Percentiles rank a stretch among this genome's conserved stretches.
These are phyloP conservation scores for Elaeis oleifera DNA, from an alignment of 202 grass and related monocot species.

Conservation along the genomic window DNA sequence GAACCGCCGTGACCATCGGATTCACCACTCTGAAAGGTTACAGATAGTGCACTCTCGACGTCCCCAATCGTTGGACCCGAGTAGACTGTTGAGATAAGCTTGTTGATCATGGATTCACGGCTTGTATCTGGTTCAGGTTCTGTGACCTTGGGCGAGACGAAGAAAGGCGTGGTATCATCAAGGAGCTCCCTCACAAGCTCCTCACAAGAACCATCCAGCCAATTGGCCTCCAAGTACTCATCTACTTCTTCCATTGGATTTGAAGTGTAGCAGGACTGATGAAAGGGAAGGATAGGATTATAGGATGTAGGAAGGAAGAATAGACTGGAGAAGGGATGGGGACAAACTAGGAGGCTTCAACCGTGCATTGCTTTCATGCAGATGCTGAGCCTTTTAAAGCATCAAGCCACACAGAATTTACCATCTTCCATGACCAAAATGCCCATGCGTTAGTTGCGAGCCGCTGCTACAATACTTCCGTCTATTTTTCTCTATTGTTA, in stretches of 20 bases:
- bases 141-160: not conserved
- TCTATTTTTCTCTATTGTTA: too few species aligned
- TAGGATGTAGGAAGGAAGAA: not conserved
- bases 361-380: not conserved
- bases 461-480: too few species aligned
- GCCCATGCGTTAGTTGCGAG: too few species aligned
- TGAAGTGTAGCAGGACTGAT: slow-evolving; percentile 19
- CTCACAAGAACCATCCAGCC: slow-evolving; percentile 31
- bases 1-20: slow-evolving; percentile 26
- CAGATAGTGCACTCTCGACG: slow-evolving; percentile 69
- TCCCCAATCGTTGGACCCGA: slow-evolving; percentile 82
- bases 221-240: slow-evolving; percentile 17
- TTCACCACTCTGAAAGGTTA: slow-evolving; percentile 26
- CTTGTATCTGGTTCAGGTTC: slow-evolving; percentile 1
- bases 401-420: not conserved
- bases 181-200: slow-evolving; percentile 47
- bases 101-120: slow-evolving; percentile 67
- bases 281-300: not conserved
- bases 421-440: not conserved
- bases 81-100: slow-evolving; percentile 81
- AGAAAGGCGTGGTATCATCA: slow-evolving; percentile 5
- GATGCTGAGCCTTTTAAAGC: not conserved
- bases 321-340: not conserved
- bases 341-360: not conserved
- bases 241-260: slow-evolving; percentile 31